Evolutionary conservation across 129 eudicot genomes (phyloP).

Genomic region (Flaveria sonorensis): DNA sequence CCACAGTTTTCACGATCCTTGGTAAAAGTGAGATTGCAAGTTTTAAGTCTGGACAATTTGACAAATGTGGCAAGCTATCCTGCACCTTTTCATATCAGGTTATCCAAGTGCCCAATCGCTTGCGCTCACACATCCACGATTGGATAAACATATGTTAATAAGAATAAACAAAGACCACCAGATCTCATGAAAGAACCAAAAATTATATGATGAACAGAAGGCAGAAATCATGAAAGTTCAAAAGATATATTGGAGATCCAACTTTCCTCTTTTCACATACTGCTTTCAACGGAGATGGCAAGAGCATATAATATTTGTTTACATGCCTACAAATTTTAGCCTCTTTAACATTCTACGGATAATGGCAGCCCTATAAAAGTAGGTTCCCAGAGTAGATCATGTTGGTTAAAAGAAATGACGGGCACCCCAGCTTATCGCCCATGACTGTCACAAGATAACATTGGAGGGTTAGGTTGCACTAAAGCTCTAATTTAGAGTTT

Average conservation of each 20-base stretch:
- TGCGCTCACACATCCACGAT: not conserved
- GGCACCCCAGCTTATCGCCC: not conserved
- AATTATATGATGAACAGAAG: not conserved
- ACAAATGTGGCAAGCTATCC: not conserved
- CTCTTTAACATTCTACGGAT: not conserved
- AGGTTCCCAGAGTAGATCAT: not conserved
- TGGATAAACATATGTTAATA: not conserved
- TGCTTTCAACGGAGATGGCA: not conserved
- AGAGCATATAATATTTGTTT: not conserved
- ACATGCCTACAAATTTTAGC: constrained; percentile 1
- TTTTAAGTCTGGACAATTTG: not conserved
- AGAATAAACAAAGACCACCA: not conserved
- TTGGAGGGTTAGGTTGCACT: not conserved
- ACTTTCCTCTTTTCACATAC: constrained; percentile 8
- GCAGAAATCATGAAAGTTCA: constrained; percentile 5
- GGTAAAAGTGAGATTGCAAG: too few species aligned
- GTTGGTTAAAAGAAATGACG: not conserved
- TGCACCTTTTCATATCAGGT: not conserved
- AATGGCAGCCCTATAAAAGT: constrained; percentile 6
- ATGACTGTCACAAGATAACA: not conserved
- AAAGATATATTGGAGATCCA: not conserved
- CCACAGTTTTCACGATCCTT: not conserved
- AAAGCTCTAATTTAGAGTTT: not conserved
- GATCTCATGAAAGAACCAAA: not conserved
- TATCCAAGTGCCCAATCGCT: not conserved